phyloP scores from a whole-genome alignment of 805 yeast species.

The Teunomyces aglyptinius region DNA sequence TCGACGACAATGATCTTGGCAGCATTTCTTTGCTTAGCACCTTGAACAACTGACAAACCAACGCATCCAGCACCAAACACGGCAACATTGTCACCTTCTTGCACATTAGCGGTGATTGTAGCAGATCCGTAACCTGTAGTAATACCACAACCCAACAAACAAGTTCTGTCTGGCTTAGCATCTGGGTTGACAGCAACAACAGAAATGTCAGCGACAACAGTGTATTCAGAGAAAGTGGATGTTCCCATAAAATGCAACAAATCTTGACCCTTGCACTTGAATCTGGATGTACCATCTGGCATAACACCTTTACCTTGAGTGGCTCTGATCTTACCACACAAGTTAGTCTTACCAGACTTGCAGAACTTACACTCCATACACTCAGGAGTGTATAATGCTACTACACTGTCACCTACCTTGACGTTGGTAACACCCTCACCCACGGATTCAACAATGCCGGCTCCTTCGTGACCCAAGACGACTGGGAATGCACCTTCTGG shows the following conservation, averaged over 20 bases:
- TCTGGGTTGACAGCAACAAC: constrained; percentile 85
- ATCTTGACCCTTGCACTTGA: constrained; percentile 80
- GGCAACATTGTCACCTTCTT: constrained; percentile 90
- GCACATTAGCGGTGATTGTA: constrained; percentile 85
- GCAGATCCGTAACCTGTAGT: constrained; percentile 99
- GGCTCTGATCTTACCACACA: constrained; percentile 92
- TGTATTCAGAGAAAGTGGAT: constrained; percentile 94
- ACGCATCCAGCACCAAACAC: constrained; percentile 98
- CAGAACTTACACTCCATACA: constrained; percentile 95
- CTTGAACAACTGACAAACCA: constrained; percentile 94
- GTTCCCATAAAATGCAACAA: constrained; percentile 96
- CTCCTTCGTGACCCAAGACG: constrained; percentile 96
- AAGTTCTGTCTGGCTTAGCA: constrained; percentile 83
- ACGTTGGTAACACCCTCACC: constrained; percentile 94
- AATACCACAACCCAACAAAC: constrained; percentile 96
- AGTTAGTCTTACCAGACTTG: constrained; percentile 90
- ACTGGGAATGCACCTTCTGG: constrained; percentile 97
- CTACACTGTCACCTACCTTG: constrained; percentile 89
- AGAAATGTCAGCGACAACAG: constrained; percentile 97
- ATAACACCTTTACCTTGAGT: constrained; percentile 98
- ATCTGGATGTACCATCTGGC: constrained; percentile 98
- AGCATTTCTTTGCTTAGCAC: constrained; percentile 83
- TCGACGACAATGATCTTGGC: constrained; percentile 82
- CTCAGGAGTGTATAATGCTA: constrained; percentile 95
- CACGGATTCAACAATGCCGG: constrained; percentile 91